phyloP scores from a whole-genome alignment of 108 stramenopile species.

The Cylindrotheca fusiformis region DNA sequence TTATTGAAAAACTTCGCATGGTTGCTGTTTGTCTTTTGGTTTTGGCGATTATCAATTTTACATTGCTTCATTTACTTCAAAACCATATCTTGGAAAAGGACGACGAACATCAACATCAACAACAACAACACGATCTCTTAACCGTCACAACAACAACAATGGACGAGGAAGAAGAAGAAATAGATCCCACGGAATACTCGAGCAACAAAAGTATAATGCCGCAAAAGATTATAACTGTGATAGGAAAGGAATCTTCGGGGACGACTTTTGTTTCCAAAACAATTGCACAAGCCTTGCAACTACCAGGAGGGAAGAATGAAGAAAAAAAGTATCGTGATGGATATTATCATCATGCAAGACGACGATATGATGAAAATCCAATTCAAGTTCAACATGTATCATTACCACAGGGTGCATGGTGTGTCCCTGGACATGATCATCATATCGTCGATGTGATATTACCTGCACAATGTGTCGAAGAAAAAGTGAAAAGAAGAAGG shows the following conservation, averaged over 20 bases:
- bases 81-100: background rate
- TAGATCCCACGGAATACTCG: too few relatives aligned
- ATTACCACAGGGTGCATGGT: constrained; percentile 5
- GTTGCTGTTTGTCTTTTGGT: background rate
- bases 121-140: too few relatives aligned
- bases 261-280: constrained; percentile 14
- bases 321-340: background rate
- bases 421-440: background rate
- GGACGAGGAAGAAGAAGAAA: too few relatives aligned
- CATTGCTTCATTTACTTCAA: background rate
- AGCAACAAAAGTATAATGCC: background rate
- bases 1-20: background rate
- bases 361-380: background rate
- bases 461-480: background rate
- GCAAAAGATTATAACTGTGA: constrained; percentile 4
- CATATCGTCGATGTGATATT: background rate
- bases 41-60: background rate
- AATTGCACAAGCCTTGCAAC: constrained; percentile 2
- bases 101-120: too few relatives aligned
- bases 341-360: background rate
- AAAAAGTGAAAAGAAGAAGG: too few relatives aligned
- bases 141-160: too few relatives aligned
- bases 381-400: constrained; percentile 20
- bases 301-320: background rate
- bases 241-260: constrained; percentile 16